Conservation (phyloP, 129 eudicot genomes). For the Kitagawia praeruptora region DNA sequence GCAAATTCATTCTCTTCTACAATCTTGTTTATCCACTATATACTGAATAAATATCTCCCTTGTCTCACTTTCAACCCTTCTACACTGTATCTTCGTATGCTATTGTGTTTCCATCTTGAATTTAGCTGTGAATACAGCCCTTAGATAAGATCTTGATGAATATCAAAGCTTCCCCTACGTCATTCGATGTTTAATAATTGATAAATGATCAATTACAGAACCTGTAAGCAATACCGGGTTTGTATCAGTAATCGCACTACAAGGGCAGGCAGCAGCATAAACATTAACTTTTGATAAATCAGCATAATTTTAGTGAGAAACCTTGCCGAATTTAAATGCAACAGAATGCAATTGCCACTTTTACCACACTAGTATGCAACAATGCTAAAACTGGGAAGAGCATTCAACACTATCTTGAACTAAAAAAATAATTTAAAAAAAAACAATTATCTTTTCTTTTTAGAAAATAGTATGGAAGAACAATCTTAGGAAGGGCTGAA, state of each 20-base stretch:
- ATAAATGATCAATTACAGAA: not conserved
- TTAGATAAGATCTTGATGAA: not conserved
- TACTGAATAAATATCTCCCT: not conserved
- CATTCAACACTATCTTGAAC: not conserved
- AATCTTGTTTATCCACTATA: not conserved
- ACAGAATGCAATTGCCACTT: not conserved
- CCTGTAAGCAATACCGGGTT: not conserved
- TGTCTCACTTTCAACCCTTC: not conserved
- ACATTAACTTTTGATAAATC: not conserved
- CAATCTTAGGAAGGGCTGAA: not conserved
- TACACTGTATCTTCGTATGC: conserved; percentile 24
- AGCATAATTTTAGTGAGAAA: not conserved
- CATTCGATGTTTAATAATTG: not conserved
- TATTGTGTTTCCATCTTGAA: conserved; percentile 17
- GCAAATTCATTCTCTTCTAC: not conserved
- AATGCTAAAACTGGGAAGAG: not conserved
- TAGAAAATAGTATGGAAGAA: not conserved
- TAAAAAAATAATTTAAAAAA: not conserved
- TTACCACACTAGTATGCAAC: not conserved
- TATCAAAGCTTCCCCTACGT: not conserved
- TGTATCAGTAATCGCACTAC: not conserved
- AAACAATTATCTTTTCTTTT: not conserved
- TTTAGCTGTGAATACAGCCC: not conserved
- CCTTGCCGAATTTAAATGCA: not conserved
- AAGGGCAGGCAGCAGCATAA: not conserved